These are phyloP conservation scores for Debaryomyces castellii DNA, from an alignment of 805 yeast genomes.

Conservation along the genomic window DNA sequence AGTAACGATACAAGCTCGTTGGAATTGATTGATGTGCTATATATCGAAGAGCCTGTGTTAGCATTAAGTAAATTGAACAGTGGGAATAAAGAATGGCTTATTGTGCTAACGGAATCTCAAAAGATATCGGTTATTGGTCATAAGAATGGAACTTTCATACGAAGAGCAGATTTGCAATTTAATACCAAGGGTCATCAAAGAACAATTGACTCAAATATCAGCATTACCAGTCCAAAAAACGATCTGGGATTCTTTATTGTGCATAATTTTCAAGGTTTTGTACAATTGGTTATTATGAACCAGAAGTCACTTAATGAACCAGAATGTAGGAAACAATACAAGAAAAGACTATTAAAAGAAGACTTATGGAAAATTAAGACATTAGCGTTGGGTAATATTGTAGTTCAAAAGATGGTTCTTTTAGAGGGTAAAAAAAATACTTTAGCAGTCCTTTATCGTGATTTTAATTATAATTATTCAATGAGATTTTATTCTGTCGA, in stretches of 20 bases:
- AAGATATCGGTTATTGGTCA: constrained; percentile 9
- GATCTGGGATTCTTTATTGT: constrained; percentile 15
- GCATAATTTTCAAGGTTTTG: constrained; percentile 18
- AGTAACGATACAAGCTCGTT: not conserved
- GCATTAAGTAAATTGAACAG: constrained; percentile 11
- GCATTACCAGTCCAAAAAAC: constrained; percentile 11
- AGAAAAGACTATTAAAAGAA: not conserved
- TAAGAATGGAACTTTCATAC: constrained; percentile 8
- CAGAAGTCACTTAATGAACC: constrained; percentile 1
- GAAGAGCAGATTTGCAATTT: constrained; percentile 9
- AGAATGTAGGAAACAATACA: not conserved
- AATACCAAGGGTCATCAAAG: constrained; percentile 21
- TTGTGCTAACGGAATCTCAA: constrained; percentile 13
- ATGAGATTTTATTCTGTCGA: constrained; percentile 27
- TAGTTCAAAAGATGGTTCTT: constrained; percentile 15
- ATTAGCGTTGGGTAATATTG: constrained; percentile 17
- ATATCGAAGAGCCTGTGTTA: constrained; percentile 11
- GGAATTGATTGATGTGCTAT: constrained; percentile 10
- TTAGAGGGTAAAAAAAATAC: constrained; percentile 2
- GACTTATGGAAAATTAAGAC: constrained; percentile 8
- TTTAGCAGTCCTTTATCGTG: constrained; percentile 33
- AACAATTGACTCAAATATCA: constrained; percentile 17
- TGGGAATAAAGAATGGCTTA: constrained; percentile 11
- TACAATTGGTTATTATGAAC: constrained; percentile 13
- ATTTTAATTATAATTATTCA: constrained; percentile 31